Evolutionary conservation across 2,329 filamentous ascomycete genomes (phyloP).

Genomic region (Volutella citrinella): DNA sequence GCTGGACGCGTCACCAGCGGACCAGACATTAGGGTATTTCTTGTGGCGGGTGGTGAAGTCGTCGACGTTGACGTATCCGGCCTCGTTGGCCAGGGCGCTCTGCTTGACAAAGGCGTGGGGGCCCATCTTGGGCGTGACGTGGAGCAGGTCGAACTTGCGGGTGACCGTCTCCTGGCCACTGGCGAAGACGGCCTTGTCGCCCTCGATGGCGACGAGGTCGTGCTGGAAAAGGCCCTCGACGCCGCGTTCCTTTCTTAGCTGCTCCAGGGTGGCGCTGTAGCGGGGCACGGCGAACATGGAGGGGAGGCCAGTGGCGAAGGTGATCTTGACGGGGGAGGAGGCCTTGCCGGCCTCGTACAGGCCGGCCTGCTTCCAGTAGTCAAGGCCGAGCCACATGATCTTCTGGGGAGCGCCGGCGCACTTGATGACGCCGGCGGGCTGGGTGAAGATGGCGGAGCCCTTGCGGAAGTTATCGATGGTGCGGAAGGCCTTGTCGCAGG

Average conservation of each 20-base stretch:
- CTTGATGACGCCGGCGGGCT: conserved; percentile 56
- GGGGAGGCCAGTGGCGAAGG: conserved; percentile 53
- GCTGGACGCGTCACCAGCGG: conserved; percentile 56
- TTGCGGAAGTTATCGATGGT: conserved; percentile 45
- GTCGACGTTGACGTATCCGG: conserved; percentile 57
- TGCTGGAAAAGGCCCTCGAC: conserved; percentile 59
- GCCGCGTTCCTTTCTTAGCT: conserved; percentile 49
- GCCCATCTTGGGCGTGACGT: conserved; percentile 58
- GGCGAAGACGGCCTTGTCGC: conserved; percentile 50
- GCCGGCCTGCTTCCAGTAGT: conserved; percentile 54
- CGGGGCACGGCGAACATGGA: conserved; percentile 61
- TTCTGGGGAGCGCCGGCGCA: conserved; percentile 62
- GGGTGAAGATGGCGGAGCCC: conserved; percentile 57
- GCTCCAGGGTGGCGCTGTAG: conserved; percentile 52
- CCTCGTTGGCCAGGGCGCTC: conserved; percentile 51
- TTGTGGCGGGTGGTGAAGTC: conserved; percentile 50
- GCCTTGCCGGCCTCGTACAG: conserved; percentile 43
- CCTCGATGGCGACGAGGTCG: conserved; percentile 51
- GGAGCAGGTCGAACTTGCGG: conserved; percentile 51
- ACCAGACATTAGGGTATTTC: conserved; percentile 57
- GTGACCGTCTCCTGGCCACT: conserved; percentile 43
- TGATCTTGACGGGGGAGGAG: conserved; percentile 47
- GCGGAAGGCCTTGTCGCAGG: conserved; percentile 50
- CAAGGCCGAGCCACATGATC: conserved; percentile 59
- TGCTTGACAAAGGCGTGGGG: conserved; percentile 52